phyloP scores from a whole-genome alignment of 2,329 filamentous ascomycete species.

The Claviceps sp. region DNA sequence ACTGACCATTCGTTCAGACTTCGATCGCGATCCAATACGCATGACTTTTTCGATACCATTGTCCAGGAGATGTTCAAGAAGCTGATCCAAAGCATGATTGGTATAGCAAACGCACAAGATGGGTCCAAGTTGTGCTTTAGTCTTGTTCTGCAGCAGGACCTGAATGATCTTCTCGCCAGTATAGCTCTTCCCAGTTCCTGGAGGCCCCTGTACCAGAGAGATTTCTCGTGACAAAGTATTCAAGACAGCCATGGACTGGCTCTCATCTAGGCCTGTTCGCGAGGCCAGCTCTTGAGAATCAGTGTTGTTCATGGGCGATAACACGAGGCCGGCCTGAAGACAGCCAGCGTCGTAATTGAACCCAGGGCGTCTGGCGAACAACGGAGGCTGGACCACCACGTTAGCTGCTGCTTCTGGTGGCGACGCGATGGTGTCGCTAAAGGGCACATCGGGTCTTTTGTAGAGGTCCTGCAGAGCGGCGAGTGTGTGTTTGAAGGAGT shows the following conservation, averaged over 20 bases:
- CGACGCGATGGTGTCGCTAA: slow-evolving; percentile 32
- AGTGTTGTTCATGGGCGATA: slow-evolving; percentile 9
- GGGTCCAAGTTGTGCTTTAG: slow-evolving; percentile 28
- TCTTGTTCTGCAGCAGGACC: slow-evolving; percentile 32
- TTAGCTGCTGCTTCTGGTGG: slow-evolving; percentile 7
- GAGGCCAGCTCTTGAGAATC: slow-evolving; percentile 14
- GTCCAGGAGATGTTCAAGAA: slow-evolving; percentile 46
- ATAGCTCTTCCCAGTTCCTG: slow-evolving; percentile 56
- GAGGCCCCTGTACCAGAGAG: slow-evolving; percentile 55
- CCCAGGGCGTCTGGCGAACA: slow-evolving; percentile 32
- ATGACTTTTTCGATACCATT: slow-evolving; percentile 37
- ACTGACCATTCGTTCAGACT: slow-evolving; percentile 35
- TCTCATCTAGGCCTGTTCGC: slow-evolving; percentile 36
- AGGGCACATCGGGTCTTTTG: slow-evolving; percentile 29
- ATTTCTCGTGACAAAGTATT: slow-evolving; percentile 37
- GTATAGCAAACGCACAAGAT: slow-evolving; percentile 40
- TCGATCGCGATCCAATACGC: slow-evolving; percentile 46
- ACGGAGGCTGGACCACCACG: slow-evolving; percentile 28
- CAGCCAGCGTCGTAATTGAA: slow-evolving; percentile 36
- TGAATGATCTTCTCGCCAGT: slow-evolving; percentile 46
- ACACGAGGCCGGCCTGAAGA: slow-evolving; percentile 15
- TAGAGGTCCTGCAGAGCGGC: slow-evolving; percentile 41
- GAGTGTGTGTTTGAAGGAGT: slow-evolving; percentile 44
- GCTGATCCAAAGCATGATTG: slow-evolving; percentile 37
- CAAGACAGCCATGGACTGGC: slow-evolving; percentile 37